Evolutionary conservation across 768 basidiomycete genomes (phyloP).

Genomic region (Strobilomyces dryophilus): DNA sequence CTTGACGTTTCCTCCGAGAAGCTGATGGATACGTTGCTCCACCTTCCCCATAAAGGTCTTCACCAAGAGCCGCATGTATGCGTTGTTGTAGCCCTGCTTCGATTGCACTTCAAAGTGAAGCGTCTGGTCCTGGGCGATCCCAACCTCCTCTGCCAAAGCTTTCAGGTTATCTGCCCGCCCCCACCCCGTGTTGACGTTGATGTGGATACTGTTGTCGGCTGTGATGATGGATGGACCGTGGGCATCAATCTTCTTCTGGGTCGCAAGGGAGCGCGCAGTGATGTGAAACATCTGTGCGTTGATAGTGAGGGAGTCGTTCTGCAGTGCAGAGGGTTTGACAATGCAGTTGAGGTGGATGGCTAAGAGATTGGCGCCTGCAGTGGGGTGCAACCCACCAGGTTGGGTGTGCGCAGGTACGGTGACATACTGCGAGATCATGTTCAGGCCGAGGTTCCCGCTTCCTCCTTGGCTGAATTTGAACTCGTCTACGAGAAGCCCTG

Average conservation of each 20-base stretch:
- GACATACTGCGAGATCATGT: slow-evolving; percentile 7
- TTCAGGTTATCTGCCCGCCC: background rate
- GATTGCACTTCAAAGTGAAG: background rate
- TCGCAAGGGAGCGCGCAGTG: background rate
- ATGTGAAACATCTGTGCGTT: background rate
- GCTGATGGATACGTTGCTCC: background rate
- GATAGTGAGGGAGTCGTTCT: background rate
- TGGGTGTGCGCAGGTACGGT: background rate
- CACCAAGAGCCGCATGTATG: background rate
- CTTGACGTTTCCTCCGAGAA: slow-evolving; percentile 1
- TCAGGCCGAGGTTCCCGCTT: background rate
- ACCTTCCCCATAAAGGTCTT: slow-evolving; percentile 2
- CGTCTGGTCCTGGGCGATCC: background rate
- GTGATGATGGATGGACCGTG: slow-evolving; percentile 2
- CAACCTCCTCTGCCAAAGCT: slow-evolving; percentile 4
- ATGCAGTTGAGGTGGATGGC: slow-evolving; percentile 6
- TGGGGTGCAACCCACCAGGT: background rate
- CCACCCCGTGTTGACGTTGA: slow-evolving; percentile 7
- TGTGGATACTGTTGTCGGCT: slow-evolving; percentile 8
- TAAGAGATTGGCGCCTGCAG: background rate
- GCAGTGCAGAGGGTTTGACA: background rate
- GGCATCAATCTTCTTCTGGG: background rate
- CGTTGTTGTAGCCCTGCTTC: slow-evolving; percentile 4
- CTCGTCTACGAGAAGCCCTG: background rate
- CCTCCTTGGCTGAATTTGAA: slow-evolving; percentile 1